A percentile compares a stretch with the other conserved stretches of the same genome.
Evolutionary conservation across 2,329 filamentous ascomycete genomes (phyloP).

Genomic region (Calonectria hongkongensis): DNA sequence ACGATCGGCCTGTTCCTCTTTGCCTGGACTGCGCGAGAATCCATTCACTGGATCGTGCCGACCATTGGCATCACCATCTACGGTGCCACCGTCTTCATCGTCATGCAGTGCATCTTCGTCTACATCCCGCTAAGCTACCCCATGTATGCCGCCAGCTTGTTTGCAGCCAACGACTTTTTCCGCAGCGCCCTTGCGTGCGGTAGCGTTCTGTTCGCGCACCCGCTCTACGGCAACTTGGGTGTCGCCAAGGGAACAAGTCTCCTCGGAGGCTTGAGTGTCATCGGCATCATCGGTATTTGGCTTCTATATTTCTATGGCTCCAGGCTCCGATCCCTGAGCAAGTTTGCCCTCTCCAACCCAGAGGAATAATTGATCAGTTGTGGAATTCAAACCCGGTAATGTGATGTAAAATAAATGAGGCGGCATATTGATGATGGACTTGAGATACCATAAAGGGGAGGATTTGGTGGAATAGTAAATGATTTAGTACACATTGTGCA

Average conservation of each 20-base stretch:
- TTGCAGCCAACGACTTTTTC: slow-evolving; percentile 77
- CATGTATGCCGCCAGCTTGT: slow-evolving; percentile 74
- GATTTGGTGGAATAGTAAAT: neutral
- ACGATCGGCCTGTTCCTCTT: slow-evolving; percentile 78
- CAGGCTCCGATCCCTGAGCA: slow-evolving; percentile 72
- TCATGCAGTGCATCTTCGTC: slow-evolving; percentile 77
- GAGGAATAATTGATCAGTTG: slow-evolving; percentile 37
- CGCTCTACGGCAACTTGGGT: slow-evolving; percentile 76
- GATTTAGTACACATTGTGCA: neutral
- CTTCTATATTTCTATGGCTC: slow-evolving; percentile 75
- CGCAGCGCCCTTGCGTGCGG: slow-evolving; percentile 75
- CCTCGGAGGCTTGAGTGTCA: slow-evolving; percentile 72
- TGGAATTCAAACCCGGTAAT: neutral
- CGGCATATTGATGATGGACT: neutral
- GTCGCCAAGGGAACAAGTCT: slow-evolving; percentile 75
- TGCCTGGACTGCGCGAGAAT: slow-evolving; percentile 72
- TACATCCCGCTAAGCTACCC: slow-evolving; percentile 75
- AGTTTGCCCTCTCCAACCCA: slow-evolving; percentile 69
- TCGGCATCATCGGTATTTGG: slow-evolving; percentile 76
- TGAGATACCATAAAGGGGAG: slow-evolving; percentile 8
- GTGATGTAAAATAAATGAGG: neutral
- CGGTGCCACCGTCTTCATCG: slow-evolving; percentile 69
- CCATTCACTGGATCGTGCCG: slow-evolving; percentile 73
- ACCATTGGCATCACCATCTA: slow-evolving; percentile 76
- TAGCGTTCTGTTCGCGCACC: slow-evolving; percentile 75